These are phyloP conservation scores for Pythium chondricola DNA, from an alignment of 352 stramenopile species.

Conservation along the genomic window DNA sequence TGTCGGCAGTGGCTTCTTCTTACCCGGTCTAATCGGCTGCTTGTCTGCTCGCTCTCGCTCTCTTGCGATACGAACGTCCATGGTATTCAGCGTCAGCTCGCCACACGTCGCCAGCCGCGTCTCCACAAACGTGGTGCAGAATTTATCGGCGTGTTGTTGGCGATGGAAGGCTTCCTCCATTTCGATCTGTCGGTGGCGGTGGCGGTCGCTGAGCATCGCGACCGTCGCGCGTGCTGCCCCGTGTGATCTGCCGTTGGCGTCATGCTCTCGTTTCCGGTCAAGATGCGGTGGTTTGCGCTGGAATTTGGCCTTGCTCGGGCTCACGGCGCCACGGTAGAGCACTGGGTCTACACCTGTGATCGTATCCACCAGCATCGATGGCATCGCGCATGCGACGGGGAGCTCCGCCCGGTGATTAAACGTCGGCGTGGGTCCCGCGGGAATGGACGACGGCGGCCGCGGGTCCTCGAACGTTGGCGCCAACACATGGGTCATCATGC, in stretches of 20 bases:
- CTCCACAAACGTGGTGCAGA: constrained; percentile 49
- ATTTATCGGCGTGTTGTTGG: constrained; percentile 27
- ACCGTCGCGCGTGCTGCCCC: constrained; percentile 40
- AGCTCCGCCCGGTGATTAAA: neutral
- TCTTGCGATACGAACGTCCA: constrained; percentile 46
- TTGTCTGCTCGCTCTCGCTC: constrained; percentile 22
- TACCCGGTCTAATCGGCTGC: too few species aligned
- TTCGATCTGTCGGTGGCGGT: constrained; percentile 40
- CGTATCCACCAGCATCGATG: constrained; percentile 20
- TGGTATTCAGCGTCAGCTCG: constrained; percentile 56
- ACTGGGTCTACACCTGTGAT: constrained; percentile 32
- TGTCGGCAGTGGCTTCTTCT: too few species aligned
- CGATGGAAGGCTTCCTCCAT: constrained; percentile 51
- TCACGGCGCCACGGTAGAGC: constrained; percentile 29
- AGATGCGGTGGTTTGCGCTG: constrained; percentile 52
- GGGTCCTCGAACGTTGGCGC: too few species aligned
- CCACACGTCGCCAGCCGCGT: constrained; percentile 54
- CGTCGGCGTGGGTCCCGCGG: neutral
- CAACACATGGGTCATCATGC: too few species aligned
- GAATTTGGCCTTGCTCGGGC: constrained; percentile 19
- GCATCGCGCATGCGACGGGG: constrained; percentile 18
- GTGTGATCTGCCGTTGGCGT: constrained; percentile 34
- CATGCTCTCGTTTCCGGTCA: constrained; percentile 47
- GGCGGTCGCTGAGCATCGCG: constrained; percentile 34
- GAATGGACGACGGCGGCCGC: neutral